These are phyloP conservation scores for Phoma sp. DNA, from an alignment of 2,329 filamentous ascomycete species.

Conservation along the genomic window DNA sequence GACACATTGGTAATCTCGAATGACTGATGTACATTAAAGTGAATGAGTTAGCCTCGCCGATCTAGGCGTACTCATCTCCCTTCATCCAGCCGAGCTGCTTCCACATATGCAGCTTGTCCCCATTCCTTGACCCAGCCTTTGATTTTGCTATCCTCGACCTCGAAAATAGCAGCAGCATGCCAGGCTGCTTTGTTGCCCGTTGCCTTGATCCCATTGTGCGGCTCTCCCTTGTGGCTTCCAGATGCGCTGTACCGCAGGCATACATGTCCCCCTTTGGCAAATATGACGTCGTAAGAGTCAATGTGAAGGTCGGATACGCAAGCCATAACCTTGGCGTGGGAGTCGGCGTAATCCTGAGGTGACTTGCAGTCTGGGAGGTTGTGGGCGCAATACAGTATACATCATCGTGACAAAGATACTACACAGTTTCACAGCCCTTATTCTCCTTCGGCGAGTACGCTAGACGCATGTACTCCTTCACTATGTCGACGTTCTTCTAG, in stretches of 20 bases:
- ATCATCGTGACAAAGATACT: slow-evolving; percentile 44
- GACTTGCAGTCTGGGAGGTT: slow-evolving; percentile 48
- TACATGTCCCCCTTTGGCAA: slow-evolving; percentile 47
- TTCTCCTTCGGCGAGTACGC: slow-evolving; percentile 49
- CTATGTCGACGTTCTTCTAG: slow-evolving; percentile 43
- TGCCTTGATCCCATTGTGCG: slow-evolving; percentile 47
- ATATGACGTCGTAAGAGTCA: slow-evolving; percentile 46
- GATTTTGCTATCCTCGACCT: slow-evolving; percentile 47
- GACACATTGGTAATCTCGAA: not conserved
- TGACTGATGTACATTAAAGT: no score
- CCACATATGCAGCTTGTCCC: slow-evolving; percentile 37
- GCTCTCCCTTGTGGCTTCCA: slow-evolving; percentile 46
- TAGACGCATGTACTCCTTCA: slow-evolving; percentile 50
- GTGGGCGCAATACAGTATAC: slow-evolving; percentile 47
- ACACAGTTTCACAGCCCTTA: slow-evolving; percentile 42
- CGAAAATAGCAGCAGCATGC: slow-evolving; percentile 51
- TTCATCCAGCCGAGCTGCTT: slow-evolving; percentile 26
- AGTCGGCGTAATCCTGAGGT: slow-evolving; percentile 49
- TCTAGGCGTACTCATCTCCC: slow-evolving; percentile 11
- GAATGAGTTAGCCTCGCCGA: no score
- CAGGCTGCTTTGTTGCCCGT: slow-evolving; percentile 44
- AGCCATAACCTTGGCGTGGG: slow-evolving; percentile 48
- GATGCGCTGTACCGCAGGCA: slow-evolving; percentile 49
- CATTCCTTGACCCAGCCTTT: slow-evolving; percentile 50
- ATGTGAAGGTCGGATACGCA: slow-evolving; percentile 47